Conservation (phyloP, 2,329 filamentous ascomycete species). For the Penicillium sclerotigenum region DNA sequence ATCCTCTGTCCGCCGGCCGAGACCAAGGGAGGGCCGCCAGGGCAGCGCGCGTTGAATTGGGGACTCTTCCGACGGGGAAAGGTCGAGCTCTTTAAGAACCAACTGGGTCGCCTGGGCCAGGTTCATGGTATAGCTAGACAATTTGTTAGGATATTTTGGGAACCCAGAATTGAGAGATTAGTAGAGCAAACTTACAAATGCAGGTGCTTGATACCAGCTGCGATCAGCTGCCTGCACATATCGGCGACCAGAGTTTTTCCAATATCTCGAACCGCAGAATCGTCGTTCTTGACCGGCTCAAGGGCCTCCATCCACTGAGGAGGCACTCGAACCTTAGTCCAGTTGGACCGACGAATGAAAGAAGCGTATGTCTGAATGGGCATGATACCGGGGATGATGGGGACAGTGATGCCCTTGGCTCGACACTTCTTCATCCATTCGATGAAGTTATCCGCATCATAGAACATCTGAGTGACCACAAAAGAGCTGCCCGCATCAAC, state of each 20-base stretch:
- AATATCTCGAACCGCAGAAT: slow-evolving; percentile 84
- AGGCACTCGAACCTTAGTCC: slow-evolving; percentile 84
- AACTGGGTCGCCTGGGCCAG: slow-evolving; percentile 89
- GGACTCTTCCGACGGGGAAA: slow-evolving; percentile 72
- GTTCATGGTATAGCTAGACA: slow-evolving; percentile 86
- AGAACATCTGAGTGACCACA: slow-evolving; percentile 99
- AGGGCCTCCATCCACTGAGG: slow-evolving; percentile 74
- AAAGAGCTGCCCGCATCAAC: slow-evolving; percentile 91
- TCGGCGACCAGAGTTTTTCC: slow-evolving; percentile 83
- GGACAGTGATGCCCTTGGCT: slow-evolving; percentile 75
- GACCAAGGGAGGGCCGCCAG: slow-evolving; percentile 90
- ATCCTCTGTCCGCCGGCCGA: slow-evolving; percentile 86
- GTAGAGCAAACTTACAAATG: slow-evolving; percentile 64
- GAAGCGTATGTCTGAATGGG: slow-evolving; percentile 93
- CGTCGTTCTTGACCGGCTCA: slow-evolving; percentile 95
- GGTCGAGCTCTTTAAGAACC: slow-evolving; percentile 83
- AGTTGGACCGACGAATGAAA: slow-evolving; percentile 83
- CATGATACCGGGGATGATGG: slow-evolving; percentile 86
- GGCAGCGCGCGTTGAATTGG: slow-evolving; percentile 87
- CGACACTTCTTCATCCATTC: slow-evolving; percentile 85
- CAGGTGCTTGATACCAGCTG: slow-evolving; percentile 77
- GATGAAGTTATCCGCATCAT: slow-evolving; percentile 93
- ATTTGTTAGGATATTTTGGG: neutral
- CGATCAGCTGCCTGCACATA: slow-evolving; percentile 82
- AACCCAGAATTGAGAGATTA: neutral